Percentiles rank a stretch among this genome's conserved stretches.
Conservation (phyloP, 495 filamentous ascomycete species). For the Amorphotheca resinae region DNA sequence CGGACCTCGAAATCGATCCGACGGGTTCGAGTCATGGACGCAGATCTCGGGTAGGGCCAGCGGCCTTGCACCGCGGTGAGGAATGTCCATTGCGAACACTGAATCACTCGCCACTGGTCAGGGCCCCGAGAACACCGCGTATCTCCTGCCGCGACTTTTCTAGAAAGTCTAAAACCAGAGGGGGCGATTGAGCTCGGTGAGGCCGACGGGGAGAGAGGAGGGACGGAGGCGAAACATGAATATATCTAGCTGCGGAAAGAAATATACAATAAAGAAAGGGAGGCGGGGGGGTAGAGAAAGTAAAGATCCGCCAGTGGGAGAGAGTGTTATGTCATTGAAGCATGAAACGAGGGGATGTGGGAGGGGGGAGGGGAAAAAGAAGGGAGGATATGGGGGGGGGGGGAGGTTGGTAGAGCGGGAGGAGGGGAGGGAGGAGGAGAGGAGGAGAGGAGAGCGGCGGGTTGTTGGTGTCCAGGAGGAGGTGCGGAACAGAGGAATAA, state of each 20-base stretch:
- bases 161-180: conserved; percentile 5
- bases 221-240: conserved; percentile 15
- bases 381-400: not conserved
- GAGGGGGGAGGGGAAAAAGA: not conserved
- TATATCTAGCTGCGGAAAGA: conserved; percentile 7
- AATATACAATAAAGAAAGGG: conserved; percentile 16
- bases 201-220: conserved; percentile 11
- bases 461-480: not conserved
- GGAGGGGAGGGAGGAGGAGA: not conserved
- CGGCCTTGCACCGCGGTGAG: conserved; percentile 31
- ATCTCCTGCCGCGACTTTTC: not conserved
- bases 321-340: conserved; percentile 13
- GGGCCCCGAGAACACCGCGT: conserved; percentile 2
- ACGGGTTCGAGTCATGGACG: conserved; percentile 38
- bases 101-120: no score
- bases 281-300: no score
- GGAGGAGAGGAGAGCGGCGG: not conserved
- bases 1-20: conserved; percentile 37
- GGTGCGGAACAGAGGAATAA: not conserved
- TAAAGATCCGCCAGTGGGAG: conserved; percentile 2
- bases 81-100: conserved; percentile 42
- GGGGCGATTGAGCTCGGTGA: conserved; percentile 17
- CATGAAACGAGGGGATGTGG: not conserved
- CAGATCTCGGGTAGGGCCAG: conserved; percentile 36
- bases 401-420: not conserved